Conservation (phyloP, 768 basidiomycete species). For the Rickenella mellea region DNA sequence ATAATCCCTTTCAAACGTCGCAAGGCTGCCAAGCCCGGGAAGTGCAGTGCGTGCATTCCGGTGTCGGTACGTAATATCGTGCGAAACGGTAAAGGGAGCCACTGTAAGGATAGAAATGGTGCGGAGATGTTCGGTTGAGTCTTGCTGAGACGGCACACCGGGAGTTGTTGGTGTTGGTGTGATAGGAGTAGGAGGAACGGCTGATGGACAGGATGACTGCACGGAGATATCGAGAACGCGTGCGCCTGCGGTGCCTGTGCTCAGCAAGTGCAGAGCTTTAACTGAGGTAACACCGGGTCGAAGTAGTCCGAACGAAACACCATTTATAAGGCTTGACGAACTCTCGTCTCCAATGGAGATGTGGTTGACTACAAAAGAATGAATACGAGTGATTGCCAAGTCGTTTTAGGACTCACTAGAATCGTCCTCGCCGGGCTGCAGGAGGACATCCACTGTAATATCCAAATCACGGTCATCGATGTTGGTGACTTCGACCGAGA, state of each 20-base stretch:
- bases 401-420: slow-evolving; percentile 37
- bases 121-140: slow-evolving; percentile 51
- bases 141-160: slow-evolving; percentile 8
- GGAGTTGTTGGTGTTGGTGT: slow-evolving; percentile 4
- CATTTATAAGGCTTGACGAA: slow-evolving; percentile 70
- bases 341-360: slow-evolving; percentile 52
- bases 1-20: slow-evolving; percentile 40
- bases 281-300: slow-evolving; percentile 43
- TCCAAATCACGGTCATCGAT: slow-evolving; percentile 61
- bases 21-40: slow-evolving; percentile 42
- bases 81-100: slow-evolving; percentile 47
- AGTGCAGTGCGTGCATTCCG: slow-evolving; percentile 27
- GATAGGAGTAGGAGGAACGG: slow-evolving; percentile 4
- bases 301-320: slow-evolving; percentile 55
- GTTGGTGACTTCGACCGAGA: slow-evolving; percentile 63
- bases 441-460: slow-evolving; percentile 58
- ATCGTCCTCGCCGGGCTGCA: slow-evolving; percentile 76
- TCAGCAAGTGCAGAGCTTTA: slow-evolving; percentile 58
- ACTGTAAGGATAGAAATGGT: slow-evolving; percentile 60
- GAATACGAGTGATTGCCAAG: neutral
- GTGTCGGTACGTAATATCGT: slow-evolving; percentile 46
- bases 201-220: slow-evolving; percentile 38
- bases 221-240: slow-evolving; percentile 77
- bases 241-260: slow-evolving; percentile 55
- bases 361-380: slow-evolving; percentile 36